Evolutionary conservation across 1,139 yeast species (phyloP).

Genomic region (Candida albicans): DNA sequence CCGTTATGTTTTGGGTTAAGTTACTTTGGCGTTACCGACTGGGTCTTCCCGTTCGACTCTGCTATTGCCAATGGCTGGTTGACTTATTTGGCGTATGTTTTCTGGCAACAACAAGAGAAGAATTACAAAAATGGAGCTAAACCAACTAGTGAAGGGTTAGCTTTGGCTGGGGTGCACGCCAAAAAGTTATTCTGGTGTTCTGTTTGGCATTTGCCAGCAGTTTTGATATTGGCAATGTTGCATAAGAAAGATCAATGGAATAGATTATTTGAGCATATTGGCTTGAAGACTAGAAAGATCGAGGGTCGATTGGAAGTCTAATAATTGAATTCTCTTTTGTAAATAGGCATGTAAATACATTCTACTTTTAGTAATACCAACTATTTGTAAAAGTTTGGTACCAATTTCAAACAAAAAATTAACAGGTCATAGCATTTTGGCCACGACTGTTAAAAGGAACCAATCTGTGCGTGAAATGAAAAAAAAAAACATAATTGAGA

Average conservation of each 20-base stretch:
- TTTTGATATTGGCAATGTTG: constrained; percentile 84
- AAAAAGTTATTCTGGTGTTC: constrained; percentile 91
- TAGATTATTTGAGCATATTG: constrained; percentile 44
- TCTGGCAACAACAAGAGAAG: constrained; percentile 74
- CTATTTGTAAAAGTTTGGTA: not conserved
- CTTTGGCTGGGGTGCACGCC: constrained; percentile 65
- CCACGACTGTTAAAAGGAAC: not conserved
- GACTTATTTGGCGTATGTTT: constrained; percentile 72
- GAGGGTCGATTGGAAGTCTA: not conserved
- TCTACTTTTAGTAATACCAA: not conserved
- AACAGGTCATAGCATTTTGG: not conserved
- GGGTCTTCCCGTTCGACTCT: constrained; percentile 77
- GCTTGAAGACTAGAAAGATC: not conserved
- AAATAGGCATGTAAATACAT: not conserved
- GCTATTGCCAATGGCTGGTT: constrained; percentile 84
- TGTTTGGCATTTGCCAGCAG: constrained; percentile 91
- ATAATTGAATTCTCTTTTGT: not conserved
- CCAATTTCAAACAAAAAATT: too few species aligned
- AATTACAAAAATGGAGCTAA: constrained; percentile 45
- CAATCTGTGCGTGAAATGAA: not conserved
- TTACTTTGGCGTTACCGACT: constrained; percentile 80
- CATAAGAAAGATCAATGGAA: constrained; percentile 98
- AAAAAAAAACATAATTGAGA: not conserved
- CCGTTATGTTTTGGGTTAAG: constrained; percentile 86
- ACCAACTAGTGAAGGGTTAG: constrained; percentile 56